Conservation (phyloP, 1,284 basidiomycete genomes). For the Calocybe gambosa region DNA sequence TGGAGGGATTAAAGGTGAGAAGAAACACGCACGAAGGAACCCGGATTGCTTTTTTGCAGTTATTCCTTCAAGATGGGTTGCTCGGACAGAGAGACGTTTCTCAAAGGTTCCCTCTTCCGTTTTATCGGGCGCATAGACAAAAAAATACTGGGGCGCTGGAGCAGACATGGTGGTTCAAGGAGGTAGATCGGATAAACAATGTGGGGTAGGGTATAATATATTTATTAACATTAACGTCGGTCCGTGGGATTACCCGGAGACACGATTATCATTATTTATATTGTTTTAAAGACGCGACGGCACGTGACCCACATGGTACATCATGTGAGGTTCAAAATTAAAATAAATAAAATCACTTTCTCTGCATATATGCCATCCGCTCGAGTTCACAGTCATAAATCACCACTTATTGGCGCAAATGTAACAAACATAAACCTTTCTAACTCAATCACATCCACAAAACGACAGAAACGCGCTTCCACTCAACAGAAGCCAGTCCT, state of each 20-base stretch:
- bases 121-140: constrained; percentile 51
- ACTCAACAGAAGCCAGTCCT: constrained; percentile 15
- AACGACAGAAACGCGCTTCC: constrained; percentile 9
- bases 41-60: constrained; percentile 36
- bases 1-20: neutral
- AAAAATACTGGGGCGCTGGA: constrained; percentile 29
- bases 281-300: too few species aligned
- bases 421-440: neutral
- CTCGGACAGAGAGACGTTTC: constrained; percentile 41
- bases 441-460: neutral
- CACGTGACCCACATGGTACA: neutral
- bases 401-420: neutral
- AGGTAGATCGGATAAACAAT: neutral
- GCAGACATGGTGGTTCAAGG: constrained; percentile 8
- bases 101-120: constrained; percentile 42
- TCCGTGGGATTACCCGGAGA: neutral
- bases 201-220: neutral
- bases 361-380: constrained; percentile 13
- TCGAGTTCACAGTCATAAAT: constrained; percentile 6
- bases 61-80: constrained; percentile 36
- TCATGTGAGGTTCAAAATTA: too few species aligned
- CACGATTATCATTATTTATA: too few species aligned
- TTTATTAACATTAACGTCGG: too few species aligned
- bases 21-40: constrained; percentile 33
- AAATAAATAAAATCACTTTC: too few species aligned